Base-by-base conservation (phyloP, 148 eudicot genomes). In the Silene conica region DNA sequence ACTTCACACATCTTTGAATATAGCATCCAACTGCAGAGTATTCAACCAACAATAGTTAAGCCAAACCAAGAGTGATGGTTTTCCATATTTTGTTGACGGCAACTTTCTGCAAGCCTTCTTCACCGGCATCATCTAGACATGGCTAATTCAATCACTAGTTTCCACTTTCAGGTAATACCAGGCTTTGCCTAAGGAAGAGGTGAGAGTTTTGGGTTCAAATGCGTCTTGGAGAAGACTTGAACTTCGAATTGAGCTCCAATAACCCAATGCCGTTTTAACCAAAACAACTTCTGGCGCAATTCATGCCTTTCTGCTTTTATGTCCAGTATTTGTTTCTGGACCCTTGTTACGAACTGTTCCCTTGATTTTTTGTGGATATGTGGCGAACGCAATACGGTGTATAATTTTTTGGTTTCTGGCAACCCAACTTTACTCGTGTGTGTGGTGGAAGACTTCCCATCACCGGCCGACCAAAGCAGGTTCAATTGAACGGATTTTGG, bases 261-360 rank as follows among this genome's bases (percentile, higher is more conserved):
- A 8, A 83, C 72, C 73, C 83, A 79, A 67, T 83, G 85, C 6
- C 82, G 80, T 77, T 80, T 80, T 28, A 83, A 62, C 86, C 81
- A 83, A 71, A 83, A 83, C 70, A 83, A 20, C 86, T 82, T 82
- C 3, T 82, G 70, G 34, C 56, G 78, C 69, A 82, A 76, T 73
- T 82, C 80, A 76, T 82, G 80, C 61, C 80, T 76, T 34, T 82
- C 73, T 25, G 80, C 78, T 48, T 82, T 34, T 18, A 79, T 79
- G 65, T 76, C 80, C 41, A 82, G 56, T 9, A 79, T 28, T 18
- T 75, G 67, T 41, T 76, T 79, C 59, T 82, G 79, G 38, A 60
- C 67, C 68, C 76, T 80, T 21, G 62, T 76, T 59, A 78, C 80
- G 14, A 82, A 82, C 67, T 82, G 84, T 67, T 82, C 84, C 71